Base-by-base conservation (phyloP, 2,329 filamentous ascomycete species). In the Elsinoe perseae region DNA sequence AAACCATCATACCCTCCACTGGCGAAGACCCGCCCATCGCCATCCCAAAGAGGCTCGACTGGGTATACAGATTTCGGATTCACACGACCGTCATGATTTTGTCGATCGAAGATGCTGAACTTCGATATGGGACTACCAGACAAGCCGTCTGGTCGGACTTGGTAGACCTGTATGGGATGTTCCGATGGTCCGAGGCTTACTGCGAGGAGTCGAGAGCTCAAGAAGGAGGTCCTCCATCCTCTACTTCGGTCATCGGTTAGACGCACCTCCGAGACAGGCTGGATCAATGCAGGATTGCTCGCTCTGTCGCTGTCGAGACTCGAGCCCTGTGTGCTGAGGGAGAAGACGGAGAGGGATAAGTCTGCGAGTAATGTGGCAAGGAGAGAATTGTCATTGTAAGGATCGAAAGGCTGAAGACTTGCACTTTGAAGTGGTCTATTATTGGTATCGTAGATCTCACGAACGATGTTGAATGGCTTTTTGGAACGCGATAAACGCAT, bases 1-100 rank as follows among this genome's bases (percentile, higher is more conserved):
- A 76, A 70, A 9, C 80, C 79, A 63, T 84, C 80, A 53, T 80
- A 80, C 65, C 80, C 81, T 7, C 81, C 81, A 28, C 79, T 78
- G 1, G 85, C 69, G 58, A 85, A 84, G 0, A 80, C 67, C 46
- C 80, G 69, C 2, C 77, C 77, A 3, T 72, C 61, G 16, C 64
- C 66, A 25, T 57, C 56, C 42, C 50, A 5, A 1, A 61, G 28
- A 14, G 55, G 44, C 21, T 59, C 61, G n/a, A 76, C 71, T 1
- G 75, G 70, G 56, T 78, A 78, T 3, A 79, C 67, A 5, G 75
- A 73, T 0, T 66, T 66, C 56, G 68, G 57, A 64, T 60, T 72
- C 66, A 64, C 10, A 56, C 50, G n/a, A 30, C 56, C 25, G 6
- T 52, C 28, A 21, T n/a, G 21, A 4, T 38, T 38, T 9, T 63